Evolutionary conservation across 2,329 filamentous ascomycete species (phyloP).

Genomic region (Tolypocladium cylindrosporum): DNA sequence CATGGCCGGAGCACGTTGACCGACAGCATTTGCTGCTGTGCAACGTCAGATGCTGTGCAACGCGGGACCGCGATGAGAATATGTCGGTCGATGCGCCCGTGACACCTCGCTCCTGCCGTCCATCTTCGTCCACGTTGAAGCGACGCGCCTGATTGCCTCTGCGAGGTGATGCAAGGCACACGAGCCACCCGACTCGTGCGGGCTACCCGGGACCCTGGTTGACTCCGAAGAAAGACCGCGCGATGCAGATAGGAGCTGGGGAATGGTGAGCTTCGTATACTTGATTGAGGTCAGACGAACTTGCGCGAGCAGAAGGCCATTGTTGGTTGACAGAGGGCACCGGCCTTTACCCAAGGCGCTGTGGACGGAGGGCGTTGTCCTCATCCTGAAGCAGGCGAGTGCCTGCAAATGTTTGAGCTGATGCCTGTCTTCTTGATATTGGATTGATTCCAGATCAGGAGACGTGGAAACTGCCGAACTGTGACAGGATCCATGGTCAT

Average conservation of each 20-base stretch:
- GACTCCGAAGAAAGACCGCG: no score
- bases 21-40: background rate
- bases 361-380: conserved; percentile 57
- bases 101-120: background rate
- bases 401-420: background rate
- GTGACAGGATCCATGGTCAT: background rate
- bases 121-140: background rate
- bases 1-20: background rate
- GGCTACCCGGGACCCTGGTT: no score
- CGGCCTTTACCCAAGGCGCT: conserved; percentile 82
- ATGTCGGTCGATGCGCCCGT: background rate
- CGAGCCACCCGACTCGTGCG: no score
- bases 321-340: conserved; percentile 1
- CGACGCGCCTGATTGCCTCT: no score
- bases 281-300: no score
- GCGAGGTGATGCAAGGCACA: no score
- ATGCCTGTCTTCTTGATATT: background rate
- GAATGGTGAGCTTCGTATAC: no score
- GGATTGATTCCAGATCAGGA: background rate
- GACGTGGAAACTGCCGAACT: background rate
- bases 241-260: no score
- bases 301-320: no score
- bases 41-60: background rate
- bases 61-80: background rate
- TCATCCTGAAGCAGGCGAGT: conserved; percentile 62